A percentile compares a stretch with the other conserved stretches of the same genome.
Conservation (phyloP, 2,329 filamentous ascomycete genomes). For the Piedraia hortae region DNA sequence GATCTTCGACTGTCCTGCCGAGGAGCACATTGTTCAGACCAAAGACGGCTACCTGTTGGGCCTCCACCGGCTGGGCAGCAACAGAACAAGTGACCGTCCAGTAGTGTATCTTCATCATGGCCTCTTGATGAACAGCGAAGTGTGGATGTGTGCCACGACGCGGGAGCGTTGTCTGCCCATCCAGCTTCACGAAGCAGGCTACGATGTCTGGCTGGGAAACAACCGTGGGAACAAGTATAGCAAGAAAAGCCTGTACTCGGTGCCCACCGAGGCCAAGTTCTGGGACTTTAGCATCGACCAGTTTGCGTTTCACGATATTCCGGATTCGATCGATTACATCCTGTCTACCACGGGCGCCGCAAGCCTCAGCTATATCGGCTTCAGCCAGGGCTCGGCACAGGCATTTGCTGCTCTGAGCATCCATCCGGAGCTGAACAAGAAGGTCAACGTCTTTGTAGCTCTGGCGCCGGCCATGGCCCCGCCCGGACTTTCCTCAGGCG, state of each 20-base stretch:
- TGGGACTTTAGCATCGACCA: constrained; percentile 99
- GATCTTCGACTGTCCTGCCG: constrained; percentile 71
- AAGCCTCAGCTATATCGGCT: constrained; percentile 84
- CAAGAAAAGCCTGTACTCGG: constrained; percentile 60
- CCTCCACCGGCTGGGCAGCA: constrained; percentile 63
- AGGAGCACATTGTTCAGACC: constrained; percentile 90
- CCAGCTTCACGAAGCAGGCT: constrained; percentile 64
- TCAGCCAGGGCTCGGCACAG: constrained; percentile 90
- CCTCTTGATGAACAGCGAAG: constrained; percentile 93
- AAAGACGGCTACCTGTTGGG: constrained; percentile 81
- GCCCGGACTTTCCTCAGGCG: constrained; percentile 61
- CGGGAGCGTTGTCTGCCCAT: constrained; percentile 69
- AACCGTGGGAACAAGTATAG: constrained; percentile 98
- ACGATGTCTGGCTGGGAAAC: constrained; percentile 94
- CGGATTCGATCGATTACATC: constrained; percentile 79
- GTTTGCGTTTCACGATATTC: constrained; percentile 93
- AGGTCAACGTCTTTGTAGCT: constrained; percentile 87
- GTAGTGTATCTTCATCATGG: constrained; percentile 90
- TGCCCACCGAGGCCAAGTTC: constrained; percentile 50
- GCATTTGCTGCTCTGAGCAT: constrained; percentile 84
- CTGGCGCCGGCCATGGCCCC: constrained; percentile 92
- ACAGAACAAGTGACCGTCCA: constrained; percentile 55
- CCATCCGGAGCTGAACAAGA: constrained; percentile 70
- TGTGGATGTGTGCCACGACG: constrained; percentile 86
- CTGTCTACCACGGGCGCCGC: constrained; percentile 55